Evolutionary conservation across 345 rosid genomes (phyloP).

Genomic region (Gossypium bickii): DNA sequence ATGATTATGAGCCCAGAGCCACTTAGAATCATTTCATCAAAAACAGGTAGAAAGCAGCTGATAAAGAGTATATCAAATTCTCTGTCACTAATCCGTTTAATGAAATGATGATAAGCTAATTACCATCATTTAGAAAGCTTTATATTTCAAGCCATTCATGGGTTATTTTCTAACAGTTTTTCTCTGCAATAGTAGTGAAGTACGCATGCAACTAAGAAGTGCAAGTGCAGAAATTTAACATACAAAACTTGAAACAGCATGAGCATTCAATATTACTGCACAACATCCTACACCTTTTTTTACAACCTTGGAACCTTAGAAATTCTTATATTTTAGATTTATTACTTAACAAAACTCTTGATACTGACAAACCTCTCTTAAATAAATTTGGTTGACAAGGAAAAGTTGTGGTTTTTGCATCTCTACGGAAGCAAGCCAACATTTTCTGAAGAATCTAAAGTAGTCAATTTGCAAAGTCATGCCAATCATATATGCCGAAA

Average conservation of each 20-base stretch:
- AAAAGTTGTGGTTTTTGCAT: neutral
- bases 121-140: neutral
- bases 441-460: neutral
- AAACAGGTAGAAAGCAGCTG: neutral
- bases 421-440: neutral
- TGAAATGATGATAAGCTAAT: neutral
- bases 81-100: neutral
- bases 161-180: neutral
- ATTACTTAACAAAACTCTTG: neutral
- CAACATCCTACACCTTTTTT: neutral
- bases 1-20: neutral
- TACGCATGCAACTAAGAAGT: neutral
- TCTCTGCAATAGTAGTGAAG: neutral
- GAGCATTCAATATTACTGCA: neutral
- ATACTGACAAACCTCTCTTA: neutral
- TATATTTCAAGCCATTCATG: neutral
- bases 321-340: neutral
- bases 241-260: neutral
- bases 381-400: neutral
- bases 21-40: neutral
- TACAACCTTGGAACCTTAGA: neutral
- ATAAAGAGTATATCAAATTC: neutral
- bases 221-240: neutral
- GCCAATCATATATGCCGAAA: neutral
- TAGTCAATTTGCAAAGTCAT: neutral